Percentiles rank a stretch among this genome's conserved stretches.
These are phyloP conservation scores for Paramarasmius palmivorus DNA, from an alignment of 1,284 basidiomycete species.

Conservation along the genomic window DNA sequence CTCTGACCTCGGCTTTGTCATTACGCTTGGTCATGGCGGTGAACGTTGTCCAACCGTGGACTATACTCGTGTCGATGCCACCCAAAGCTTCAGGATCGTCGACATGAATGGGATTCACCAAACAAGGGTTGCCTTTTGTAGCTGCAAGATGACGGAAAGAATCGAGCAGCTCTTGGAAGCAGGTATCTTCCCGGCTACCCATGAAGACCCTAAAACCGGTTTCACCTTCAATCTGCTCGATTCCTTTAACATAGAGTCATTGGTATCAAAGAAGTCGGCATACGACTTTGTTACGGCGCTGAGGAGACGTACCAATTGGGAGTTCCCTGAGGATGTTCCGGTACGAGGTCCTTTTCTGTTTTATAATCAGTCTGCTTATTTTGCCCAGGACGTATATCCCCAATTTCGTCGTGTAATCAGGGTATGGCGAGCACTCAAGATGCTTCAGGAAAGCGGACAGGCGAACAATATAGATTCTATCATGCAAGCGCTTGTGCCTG, in stretches of 20 bases:
- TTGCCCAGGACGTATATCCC: slow-evolving; percentile 9
- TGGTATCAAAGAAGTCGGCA: neutral
- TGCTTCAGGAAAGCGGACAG: slow-evolving; percentile 9
- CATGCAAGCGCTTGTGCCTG: neutral
- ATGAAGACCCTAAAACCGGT: neutral
- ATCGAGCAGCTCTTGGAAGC: neutral
- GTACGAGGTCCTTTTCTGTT: neutral
- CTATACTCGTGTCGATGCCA: too few relatives aligned
- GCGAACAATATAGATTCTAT: neutral
- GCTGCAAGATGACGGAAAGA: neutral
- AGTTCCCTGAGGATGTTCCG: neutral
- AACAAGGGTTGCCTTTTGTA: neutral
- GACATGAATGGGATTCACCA: neutral
- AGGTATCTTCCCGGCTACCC: neutral
- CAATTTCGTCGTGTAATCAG: slow-evolving; percentile 12
- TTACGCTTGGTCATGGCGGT: too few relatives aligned
- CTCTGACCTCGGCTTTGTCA: too few relatives aligned
- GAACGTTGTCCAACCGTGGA: too few relatives aligned
- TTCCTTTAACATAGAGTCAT: neutral
- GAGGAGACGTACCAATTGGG: neutral
- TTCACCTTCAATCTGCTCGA: neutral
- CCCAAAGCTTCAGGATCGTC: neutral
- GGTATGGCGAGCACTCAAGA: slow-evolving; percentile 11
- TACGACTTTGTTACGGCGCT: neutral
- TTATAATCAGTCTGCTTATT: neutral